These are phyloP conservation scores for Chrysanthemum lavandulifolium DNA, from an alignment of 129 eudicot genomes.

Conservation along the genomic window DNA sequence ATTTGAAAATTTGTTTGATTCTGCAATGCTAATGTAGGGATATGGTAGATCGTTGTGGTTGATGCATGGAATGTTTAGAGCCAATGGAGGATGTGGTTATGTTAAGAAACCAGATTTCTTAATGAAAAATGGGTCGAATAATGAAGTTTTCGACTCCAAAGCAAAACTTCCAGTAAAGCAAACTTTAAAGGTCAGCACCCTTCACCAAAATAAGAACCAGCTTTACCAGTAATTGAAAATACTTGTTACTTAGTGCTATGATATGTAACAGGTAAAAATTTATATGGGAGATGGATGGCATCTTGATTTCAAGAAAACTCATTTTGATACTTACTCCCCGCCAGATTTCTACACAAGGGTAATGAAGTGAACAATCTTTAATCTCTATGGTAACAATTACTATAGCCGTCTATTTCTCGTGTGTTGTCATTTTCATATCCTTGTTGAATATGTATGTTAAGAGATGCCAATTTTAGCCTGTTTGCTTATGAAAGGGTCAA, in stretches of 20 bases:
- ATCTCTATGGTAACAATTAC: too few species aligned
- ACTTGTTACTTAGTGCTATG: too few species aligned
- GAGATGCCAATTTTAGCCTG: too few species aligned
- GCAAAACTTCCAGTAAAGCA: conserved; percentile 49
- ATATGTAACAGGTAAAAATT: conserved; percentile 61
- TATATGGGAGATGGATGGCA: conserved; percentile 99
- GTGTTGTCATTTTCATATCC: too few species aligned
- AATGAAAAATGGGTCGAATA: conserved; percentile 40
- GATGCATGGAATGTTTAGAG: conserved; percentile 93
- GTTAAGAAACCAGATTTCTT: conserved; percentile 85
- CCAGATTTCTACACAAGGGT: conserved; percentile 95
- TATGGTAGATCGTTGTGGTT: conserved; percentile 86
- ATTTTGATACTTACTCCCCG: conserved; percentile 84
- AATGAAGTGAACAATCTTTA: conserved; percentile 5
- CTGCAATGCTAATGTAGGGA: conserved; percentile 51
- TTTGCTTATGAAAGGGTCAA: too few species aligned
- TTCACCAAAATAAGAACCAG: not conserved
- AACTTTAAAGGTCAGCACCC: conserved; percentile 53
- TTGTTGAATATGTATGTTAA: not conserved
- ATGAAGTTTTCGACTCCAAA: conserved; percentile 60
- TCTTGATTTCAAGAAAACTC: conserved; percentile 77
- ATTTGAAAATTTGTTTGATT: not conserved
- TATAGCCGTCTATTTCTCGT: too few species aligned
- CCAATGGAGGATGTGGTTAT: conserved; percentile 90
- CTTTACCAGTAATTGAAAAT: too few species aligned